Base-by-base conservation (phyloP, 106 monocot species). In the Dendrobium chrysotoxum region DNA sequence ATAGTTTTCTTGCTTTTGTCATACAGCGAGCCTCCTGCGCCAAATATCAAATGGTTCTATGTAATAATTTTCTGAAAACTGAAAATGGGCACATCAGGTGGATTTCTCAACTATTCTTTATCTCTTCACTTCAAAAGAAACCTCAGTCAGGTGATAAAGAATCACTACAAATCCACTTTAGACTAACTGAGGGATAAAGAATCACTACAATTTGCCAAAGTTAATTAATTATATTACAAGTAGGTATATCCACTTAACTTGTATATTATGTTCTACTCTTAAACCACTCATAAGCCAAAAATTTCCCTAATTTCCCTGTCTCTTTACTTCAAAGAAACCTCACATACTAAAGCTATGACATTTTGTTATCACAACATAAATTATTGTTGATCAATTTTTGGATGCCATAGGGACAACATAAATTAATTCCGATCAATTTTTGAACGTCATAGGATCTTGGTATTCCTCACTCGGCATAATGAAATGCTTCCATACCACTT, bases 1-100 rank as follows among this genome's bases (percentile, higher is more conserved):
- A 92, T 67, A 98, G 82, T 61, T 70, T 20, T 89, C 94, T 94
- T 77, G 98, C 92, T 82, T 98, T 98, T 58, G 92, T 91, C 98
- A 91, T 94, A 85, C 98, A 94, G 38, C 91, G 87, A 81, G 92
- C 94, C 83, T 98, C 98, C 94, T 91, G 84, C 76, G 79, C 0
- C 57, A 58, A 54, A 80, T 28, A 4, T 58, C 2, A 21, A 68
- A 2, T 68, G n/a, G 68, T 10, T 28, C 13, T n/a, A 57, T 18
- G 66, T 4, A 26, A 11, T 28, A 66, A 66, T 66, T 13, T 66
- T 28, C 26, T 25, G 8, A 25, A 68, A 28, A 68, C 30, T 68
- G 11, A 68, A 28, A 68, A 28, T 28, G 20, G 41, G 40, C 35
- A 20, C 1, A 68, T 53, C 6, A 18, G 3, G 13, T 20, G 13